Evolutionary conservation across 352 stramenopile species (phyloP).

Genomic region (Pythium rhizo-oryzae): DNA sequence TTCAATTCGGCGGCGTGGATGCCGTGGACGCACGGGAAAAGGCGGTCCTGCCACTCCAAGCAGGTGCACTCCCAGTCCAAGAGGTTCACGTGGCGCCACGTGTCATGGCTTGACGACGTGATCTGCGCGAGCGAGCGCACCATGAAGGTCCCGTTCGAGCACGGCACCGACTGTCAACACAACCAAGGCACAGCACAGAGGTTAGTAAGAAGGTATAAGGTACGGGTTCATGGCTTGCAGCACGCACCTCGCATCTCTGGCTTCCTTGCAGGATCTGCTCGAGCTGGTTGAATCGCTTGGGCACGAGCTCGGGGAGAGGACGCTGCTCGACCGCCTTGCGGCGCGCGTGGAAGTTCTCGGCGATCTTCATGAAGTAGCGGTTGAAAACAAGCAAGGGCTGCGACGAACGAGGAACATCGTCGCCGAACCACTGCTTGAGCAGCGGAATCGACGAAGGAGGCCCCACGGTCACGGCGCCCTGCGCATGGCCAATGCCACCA

Average conservation of each 20-base stretch:
- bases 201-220: neutral
- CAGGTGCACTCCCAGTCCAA: conserved; percentile 79
- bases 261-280: conserved; percentile 74
- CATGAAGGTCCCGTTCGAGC: conserved; percentile 80
- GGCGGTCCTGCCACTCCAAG: conserved; percentile 78
- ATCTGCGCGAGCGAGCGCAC: conserved; percentile 68
- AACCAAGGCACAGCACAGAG: neutral
- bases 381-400: conserved; percentile 68
- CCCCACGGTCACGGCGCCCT: neutral
- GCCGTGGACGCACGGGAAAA: conserved; percentile 76
- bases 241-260: conserved; percentile 75
- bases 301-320: conserved; percentile 62
- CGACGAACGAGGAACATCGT: conserved; percentile 61
- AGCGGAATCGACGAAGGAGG: conserved; percentile 24
- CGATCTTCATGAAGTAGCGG: conserved; percentile 75
- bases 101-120: conserved; percentile 55
- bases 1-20: conserved; percentile 78
- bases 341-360: conserved; percentile 66
- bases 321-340: conserved; percentile 57
- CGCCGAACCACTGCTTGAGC: conserved; percentile 59
- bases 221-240: neutral
- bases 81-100: conserved; percentile 79
- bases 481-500: neutral
- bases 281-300: conserved; percentile 59
- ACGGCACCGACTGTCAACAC: conserved; percentile 62